phyloP scores from a whole-genome alignment of 768 basidiomycete species.

The Gymnopilus junonius region DNA sequence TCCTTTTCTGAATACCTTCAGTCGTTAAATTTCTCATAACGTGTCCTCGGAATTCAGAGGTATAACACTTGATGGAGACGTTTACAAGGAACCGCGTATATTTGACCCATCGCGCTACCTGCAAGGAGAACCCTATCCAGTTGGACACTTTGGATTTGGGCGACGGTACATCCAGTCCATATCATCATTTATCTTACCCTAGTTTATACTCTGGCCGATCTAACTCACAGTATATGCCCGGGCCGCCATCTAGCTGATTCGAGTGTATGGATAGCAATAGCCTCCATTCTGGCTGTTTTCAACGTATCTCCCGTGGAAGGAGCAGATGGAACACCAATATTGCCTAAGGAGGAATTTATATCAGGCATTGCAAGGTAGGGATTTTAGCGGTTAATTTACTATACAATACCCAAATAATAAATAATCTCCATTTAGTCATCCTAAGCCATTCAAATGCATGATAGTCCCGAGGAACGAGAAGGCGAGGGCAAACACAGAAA shows the following conservation, averaged over 20 bases:
- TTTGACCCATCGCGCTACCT: constrained; percentile 33
- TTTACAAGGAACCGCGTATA: constrained; percentile 19
- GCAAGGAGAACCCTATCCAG: constrained; percentile 29
- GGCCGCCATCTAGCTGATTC: constrained; percentile 48
- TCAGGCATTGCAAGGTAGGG: constrained; percentile 37
- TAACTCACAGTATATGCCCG: constrained; percentile 35
- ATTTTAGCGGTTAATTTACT: not conserved
- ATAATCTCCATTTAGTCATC: constrained; percentile 23
- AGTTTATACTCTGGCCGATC: no score
- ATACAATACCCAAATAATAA: no score
- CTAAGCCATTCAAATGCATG: constrained; percentile 30
- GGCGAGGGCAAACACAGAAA: not conserved
- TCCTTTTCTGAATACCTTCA: not conserved
- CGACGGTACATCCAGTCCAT: constrained; percentile 27
- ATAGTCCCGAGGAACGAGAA: constrained; percentile 24
- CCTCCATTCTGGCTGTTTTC: constrained; percentile 32
- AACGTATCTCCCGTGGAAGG: constrained; percentile 24
- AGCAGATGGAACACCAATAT: constrained; percentile 25
- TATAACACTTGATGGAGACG: constrained; percentile 5
- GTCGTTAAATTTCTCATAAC: no score
- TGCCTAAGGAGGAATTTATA: constrained; percentile 34
- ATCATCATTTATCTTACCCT: no score
- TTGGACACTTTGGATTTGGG: constrained; percentile 31
- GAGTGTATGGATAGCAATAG: constrained; percentile 36
- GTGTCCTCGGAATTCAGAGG: not conserved